Base-by-base conservation (phyloP, 257 asterid genomes). In the Plantago ovata region DNA sequence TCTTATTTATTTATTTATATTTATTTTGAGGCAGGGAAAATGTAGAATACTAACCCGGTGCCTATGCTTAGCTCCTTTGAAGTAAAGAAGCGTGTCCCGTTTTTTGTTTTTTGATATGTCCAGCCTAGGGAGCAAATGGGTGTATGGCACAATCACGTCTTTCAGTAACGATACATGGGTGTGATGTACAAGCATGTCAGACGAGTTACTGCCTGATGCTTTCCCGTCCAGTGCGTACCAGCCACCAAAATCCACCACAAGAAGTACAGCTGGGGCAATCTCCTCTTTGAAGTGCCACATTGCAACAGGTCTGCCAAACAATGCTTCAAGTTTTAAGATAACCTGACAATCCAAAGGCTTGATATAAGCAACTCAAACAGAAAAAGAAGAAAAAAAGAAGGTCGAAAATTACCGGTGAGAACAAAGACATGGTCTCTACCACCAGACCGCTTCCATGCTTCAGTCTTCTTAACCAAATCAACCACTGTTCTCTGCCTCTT, bases 231-330 rank as follows among this genome's bases (percentile, higher is more conserved):
- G 75, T 75, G 78, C 78, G 75, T 64, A 81, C 96, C 98, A 91
- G 56, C 98, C 98, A 36, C 98, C 96, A 63, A 91, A 91, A 80
- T 91, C 98, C 73, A 91, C 98, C 67, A 91, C 89, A 6, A 91
- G 89, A 61, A 91, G 94, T 61, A 91, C 33, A 16, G 95, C 92
- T 21, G 95, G 94, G 68, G 96, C 80, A 16, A 87, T 80, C 74
- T 91, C 94, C 3, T 79, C 95, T 71, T 76, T 87, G 58, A 91
- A 77, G 64, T 91, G 98, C 91, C 89, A 87, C 95, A 91, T 78
- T 28, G 98, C 89, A 69, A 87, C 92, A 65, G 98, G 94, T 91
- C 96, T 91, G 98, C 93, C 98, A 91, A 84, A 87, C 80, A 87
- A 84, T 72, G 90, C 95, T 87, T 84, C 96, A 90, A 84, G 80